Conservation (phyloP, 352 stramenopile species). For the Globisporangium spinosum region DNA sequence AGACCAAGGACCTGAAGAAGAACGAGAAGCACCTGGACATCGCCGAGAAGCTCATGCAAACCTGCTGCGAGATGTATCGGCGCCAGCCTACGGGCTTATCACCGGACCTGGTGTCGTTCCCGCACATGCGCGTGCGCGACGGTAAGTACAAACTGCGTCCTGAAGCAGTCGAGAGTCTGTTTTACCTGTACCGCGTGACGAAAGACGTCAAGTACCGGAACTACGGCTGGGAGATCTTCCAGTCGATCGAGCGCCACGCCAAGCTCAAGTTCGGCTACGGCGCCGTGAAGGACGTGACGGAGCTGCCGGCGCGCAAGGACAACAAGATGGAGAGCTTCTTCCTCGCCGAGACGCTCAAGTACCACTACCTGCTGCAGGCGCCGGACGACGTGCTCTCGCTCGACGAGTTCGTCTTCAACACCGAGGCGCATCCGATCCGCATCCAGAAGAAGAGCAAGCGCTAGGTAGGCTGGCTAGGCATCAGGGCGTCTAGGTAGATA, state of each 20-base stretch:
- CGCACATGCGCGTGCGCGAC: slow-evolving; percentile 47
- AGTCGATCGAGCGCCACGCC: slow-evolving; percentile 90
- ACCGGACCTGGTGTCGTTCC: slow-evolving; percentile 92
- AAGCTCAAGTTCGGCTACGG: slow-evolving; percentile 90
- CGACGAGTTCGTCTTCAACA: slow-evolving; percentile 96
- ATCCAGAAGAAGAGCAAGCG: slow-evolving; percentile 25
- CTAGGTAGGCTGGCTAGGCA: background rate
- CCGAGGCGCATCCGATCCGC: slow-evolving; percentile 92
- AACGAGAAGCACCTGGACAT: slow-evolving; percentile 83
- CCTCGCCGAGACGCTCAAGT: slow-evolving; percentile 98
- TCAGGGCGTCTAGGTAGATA: background rate
- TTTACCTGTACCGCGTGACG: slow-evolving; percentile 94
- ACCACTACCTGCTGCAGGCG: slow-evolving; percentile 94
- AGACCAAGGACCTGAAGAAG: slow-evolving; percentile 52
- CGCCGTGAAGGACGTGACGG: slow-evolving; percentile 42
- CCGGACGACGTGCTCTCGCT: slow-evolving; percentile 80
- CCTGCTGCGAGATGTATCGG: slow-evolving; percentile 95
- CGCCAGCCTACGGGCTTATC: slow-evolving; percentile 89
- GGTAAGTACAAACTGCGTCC: slow-evolving; percentile 93
- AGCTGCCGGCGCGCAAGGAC: slow-evolving; percentile 58
- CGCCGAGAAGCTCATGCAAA: slow-evolving; percentile 90
- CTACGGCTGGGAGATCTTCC: slow-evolving; percentile 95
- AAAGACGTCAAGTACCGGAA: slow-evolving; percentile 93
- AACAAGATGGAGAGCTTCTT: slow-evolving; percentile 99
- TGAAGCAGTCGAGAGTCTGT: slow-evolving; percentile 95